phyloP scores from a whole-genome alignment of 202 grass and related monocot species.

The Eragrostis tef region DNA sequence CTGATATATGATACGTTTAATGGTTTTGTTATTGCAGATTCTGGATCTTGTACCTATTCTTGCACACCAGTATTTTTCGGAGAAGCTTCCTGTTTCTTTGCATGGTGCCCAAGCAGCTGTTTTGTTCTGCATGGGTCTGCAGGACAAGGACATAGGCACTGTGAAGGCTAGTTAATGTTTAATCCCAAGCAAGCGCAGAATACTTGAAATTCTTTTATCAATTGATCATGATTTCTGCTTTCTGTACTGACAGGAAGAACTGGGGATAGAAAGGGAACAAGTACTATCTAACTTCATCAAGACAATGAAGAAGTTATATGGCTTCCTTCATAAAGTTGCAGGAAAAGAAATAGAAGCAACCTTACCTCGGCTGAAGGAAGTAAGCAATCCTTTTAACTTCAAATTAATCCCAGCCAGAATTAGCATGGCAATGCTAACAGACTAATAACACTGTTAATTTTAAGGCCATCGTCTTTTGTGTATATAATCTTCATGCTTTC shows the following conservation, averaged over 20 bases:
- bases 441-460: background rate
- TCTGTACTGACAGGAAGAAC: constrained; percentile 65
- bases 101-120: constrained; percentile 73
- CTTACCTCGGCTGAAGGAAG: constrained; percentile 86
- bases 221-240: constrained; percentile 23
- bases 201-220: constrained; percentile 28
- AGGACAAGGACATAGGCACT: constrained; percentile 78
- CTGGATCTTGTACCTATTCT: constrained; percentile 87
- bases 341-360: constrained; percentile 79
- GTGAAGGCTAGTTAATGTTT: constrained; percentile 63
- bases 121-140: constrained; percentile 89
- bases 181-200: background rate
- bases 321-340: constrained; percentile 63
- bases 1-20: background rate
- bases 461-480: too few relatives aligned
- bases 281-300: constrained; percentile 91
- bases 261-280: constrained; percentile 90
- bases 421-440: background rate
- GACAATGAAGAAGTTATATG: constrained; percentile 84
- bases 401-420: background rate
- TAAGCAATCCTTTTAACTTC: constrained; percentile 44
- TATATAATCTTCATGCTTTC: constrained; percentile 3
- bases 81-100: constrained; percentile 82
- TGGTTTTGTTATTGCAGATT: constrained; percentile 63
- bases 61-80: constrained; percentile 86